These are phyloP conservation scores for Ogataea pignaliae DNA, from an alignment of 805 yeast species.

Conservation along the genomic window DNA sequence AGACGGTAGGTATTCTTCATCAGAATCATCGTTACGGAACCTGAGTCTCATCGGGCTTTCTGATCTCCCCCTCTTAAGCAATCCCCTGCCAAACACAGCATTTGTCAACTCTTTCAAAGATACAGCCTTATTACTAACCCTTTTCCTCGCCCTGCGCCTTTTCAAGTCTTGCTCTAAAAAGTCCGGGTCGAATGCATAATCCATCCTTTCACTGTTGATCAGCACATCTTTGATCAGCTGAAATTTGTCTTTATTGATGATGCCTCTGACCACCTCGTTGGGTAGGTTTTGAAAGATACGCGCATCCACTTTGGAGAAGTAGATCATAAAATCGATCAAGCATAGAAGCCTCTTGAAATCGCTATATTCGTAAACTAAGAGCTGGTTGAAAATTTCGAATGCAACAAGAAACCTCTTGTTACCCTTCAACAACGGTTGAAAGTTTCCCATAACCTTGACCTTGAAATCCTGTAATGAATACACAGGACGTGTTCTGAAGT, in stretches of 20 bases:
- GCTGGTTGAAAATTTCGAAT: conserved; percentile 11
- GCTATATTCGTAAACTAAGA: conserved; percentile 1
- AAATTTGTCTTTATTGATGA: conserved; percentile 7
- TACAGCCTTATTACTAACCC: background rate
- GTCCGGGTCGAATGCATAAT: conserved; percentile 16
- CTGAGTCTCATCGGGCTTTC: no score
- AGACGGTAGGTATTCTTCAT: no score
- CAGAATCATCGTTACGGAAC: no score
- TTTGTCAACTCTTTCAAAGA: conserved; percentile 14
- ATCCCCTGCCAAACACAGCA: conserved; percentile 9
- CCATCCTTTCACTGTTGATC: conserved; percentile 17
- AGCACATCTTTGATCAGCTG: conserved; percentile 9
- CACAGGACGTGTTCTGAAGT: conserved; percentile 17
- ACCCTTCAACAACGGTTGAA: conserved; percentile 13
- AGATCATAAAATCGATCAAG: conserved; percentile 22
- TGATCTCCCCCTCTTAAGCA: background rate
- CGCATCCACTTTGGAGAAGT: conserved; percentile 18
- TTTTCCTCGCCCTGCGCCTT: conserved; percentile 1
- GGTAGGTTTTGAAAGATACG: conserved; percentile 18
- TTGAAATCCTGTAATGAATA: conserved; percentile 20
- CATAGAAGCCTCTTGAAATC: conserved; percentile 7
- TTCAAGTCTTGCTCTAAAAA: conserved; percentile 1
- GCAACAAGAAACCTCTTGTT: conserved; percentile 13
- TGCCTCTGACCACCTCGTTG: conserved; percentile 14
- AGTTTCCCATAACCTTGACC: conserved; percentile 12